A percentile compares a stretch with the other conserved stretches of the same genome.
Conservation (phyloP, 768 basidiomycete species). For the Russula vinacea region DNA sequence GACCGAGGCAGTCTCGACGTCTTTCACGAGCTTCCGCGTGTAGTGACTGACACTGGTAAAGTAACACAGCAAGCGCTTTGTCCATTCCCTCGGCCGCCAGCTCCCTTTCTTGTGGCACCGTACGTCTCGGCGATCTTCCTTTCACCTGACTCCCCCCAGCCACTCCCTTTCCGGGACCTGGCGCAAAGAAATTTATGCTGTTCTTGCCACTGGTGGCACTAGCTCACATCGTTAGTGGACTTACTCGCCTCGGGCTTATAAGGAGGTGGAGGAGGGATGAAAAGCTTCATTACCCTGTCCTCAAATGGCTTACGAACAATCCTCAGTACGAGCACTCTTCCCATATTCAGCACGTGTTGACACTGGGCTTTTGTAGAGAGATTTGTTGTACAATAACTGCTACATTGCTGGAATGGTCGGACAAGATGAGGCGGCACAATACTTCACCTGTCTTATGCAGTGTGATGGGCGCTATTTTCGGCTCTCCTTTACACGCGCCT, state of each 20-base stretch:
- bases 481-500: no score
- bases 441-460: conserved; percentile 1
- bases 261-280: not conserved
- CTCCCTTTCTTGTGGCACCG: no score
- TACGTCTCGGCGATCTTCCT: not conserved
- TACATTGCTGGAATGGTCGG: conserved; percentile 4
- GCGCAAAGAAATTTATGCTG: not conserved
- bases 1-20: no score
- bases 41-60: no score
- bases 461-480: not conserved
- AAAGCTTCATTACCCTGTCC: not conserved
- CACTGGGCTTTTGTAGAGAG: not conserved
- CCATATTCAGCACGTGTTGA: not conserved
- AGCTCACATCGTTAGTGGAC: not conserved
- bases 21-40: no score
- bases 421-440: not conserved
- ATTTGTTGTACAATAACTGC: not conserved
- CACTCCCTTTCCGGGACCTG: not conserved
- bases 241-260: not conserved
- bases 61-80: no score
- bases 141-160: not conserved
- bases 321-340: not conserved
- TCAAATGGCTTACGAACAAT: not conserved
- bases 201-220: not conserved
- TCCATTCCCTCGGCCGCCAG: no score